These are phyloP conservation scores for Rhizopogon vesiculosus DNA, from an alignment of 768 basidiomycete species.

Conservation along the genomic window DNA sequence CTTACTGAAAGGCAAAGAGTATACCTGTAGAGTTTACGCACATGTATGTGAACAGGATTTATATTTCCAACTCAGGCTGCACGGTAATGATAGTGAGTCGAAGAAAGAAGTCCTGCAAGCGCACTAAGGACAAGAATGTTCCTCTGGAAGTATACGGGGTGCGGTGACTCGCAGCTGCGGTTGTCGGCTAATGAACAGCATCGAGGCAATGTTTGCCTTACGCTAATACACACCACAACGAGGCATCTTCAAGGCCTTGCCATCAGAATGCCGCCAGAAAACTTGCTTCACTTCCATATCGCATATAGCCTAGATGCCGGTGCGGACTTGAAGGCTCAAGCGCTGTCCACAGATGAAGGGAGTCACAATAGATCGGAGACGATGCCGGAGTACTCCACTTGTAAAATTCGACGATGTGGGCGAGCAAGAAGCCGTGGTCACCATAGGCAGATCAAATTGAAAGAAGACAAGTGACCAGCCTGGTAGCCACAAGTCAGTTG, in stretches of 20 bases:
- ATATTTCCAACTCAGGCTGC: background rate
- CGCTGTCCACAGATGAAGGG: too few species aligned
- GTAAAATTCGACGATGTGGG: too few species aligned
- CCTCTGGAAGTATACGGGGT: background rate
- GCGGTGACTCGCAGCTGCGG: background rate
- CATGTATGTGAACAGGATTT: background rate
- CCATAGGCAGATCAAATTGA: too few species aligned
- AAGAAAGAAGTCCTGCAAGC: background rate
- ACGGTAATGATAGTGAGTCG: background rate
- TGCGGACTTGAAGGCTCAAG: background rate
- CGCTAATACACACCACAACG: background rate
- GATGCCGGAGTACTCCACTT: too few species aligned
- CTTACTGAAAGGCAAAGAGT: background rate
- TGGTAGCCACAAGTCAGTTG: too few species aligned
- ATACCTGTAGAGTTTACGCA: background rate
- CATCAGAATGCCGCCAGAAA: background rate
- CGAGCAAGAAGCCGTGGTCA: too few species aligned
- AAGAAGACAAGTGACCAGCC: too few species aligned
- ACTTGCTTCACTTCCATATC: too few species aligned
- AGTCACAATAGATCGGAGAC: too few species aligned
- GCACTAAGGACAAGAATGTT: background rate
- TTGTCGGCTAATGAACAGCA: background rate
- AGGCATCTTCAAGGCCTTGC: background rate
- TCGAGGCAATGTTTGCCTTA: background rate
- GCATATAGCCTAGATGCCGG: too few species aligned